Conservation (phyloP, 768 basidiomycete genomes). For the Leccinellum rugosiceps region DNA sequence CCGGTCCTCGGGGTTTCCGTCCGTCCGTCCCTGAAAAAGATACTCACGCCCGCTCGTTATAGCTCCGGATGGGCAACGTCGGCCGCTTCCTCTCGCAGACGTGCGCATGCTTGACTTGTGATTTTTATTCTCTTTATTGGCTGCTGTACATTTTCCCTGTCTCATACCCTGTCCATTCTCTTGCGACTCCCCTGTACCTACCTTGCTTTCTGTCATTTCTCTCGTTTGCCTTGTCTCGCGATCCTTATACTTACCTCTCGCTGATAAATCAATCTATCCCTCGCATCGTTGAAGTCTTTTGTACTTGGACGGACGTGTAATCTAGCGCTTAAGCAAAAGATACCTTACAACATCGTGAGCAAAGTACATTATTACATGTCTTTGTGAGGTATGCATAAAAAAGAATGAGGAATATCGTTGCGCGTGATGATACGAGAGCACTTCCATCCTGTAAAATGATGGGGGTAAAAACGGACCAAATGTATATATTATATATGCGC, state of each 20-base stretch:
- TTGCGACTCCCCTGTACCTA: not conserved
- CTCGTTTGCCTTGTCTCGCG: not conserved
- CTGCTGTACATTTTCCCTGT: not conserved
- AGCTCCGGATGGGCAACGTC: conserved; percentile 33
- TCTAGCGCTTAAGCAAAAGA: conserved; percentile 9
- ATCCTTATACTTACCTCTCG: not conserved
- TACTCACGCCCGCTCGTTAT: not conserved
- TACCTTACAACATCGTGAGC: conserved; percentile 17
- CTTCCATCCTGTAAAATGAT: conserved; percentile 11
- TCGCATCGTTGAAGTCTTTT: not conserved
- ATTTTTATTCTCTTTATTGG: not conserved
- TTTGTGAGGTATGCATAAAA: conserved; percentile 24
- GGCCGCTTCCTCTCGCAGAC: conserved; percentile 29
- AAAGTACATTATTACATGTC: conserved; percentile 27
- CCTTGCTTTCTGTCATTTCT: conserved; percentile 5
- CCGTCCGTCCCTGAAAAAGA: not conserved
- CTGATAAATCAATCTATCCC: not conserved
- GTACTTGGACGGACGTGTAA: conserved; percentile 11
- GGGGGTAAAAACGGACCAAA: not conserved
- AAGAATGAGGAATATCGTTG: conserved; percentile 15
- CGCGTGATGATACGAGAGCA: conserved; percentile 12
- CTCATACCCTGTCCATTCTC: not conserved
- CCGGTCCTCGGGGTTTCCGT: not conserved
- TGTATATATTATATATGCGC: conserved; percentile 5
- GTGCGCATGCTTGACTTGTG: conserved; percentile 32